Base-by-base conservation (phyloP, 345 rosid species). In the Lepidium didymum region DNA sequence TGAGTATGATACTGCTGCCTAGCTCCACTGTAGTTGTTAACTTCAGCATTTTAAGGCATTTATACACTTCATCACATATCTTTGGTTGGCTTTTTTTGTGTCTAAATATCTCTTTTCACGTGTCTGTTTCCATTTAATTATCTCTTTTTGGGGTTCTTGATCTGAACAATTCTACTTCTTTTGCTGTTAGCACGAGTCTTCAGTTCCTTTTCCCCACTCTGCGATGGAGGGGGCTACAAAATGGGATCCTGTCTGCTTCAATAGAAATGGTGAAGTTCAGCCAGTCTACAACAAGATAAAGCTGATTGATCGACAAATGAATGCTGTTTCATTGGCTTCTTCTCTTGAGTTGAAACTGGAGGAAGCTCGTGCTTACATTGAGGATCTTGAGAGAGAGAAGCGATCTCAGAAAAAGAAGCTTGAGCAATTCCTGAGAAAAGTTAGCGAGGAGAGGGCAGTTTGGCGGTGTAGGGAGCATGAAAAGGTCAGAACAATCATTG, bases 391-490 rank as follows among this genome's bases (percentile, higher is more conserved):
- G 80, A 70, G 73, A 43, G 92, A 86, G 75, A 89, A 88, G 12
- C 75, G 81, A 15, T 82, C 88, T 49, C 87, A 87, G 29, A 88
- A 79, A 78, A 85, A 84, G 91, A 91, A 91, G 81, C 78, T 91
- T 70, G 93, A 86, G 77, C 92, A 86, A 67, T 86, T 91, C 79
- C 70, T 91, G 70, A 85, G 80, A 77, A 91, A 91, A 84, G 87
- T 86, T 42, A 86, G 89, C 6, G 93, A 88, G 81, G 96, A 91
- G 79, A 86, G 85, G 78, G 87, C 86, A 5, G 68, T 82, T 56
- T 91, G 96, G 97, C 81, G 91, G 69, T 81, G 87, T 68, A 82
- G 84, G 77, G 96, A 91, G 81, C 96, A 86, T 62, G 96, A 88
- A 75, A 91, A 88, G 76, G 81, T 86, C 41, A 91, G 89, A 68